Conservation (phyloP, 73 alveolate species). For the Tetrahymena malaccensis region DNA sequence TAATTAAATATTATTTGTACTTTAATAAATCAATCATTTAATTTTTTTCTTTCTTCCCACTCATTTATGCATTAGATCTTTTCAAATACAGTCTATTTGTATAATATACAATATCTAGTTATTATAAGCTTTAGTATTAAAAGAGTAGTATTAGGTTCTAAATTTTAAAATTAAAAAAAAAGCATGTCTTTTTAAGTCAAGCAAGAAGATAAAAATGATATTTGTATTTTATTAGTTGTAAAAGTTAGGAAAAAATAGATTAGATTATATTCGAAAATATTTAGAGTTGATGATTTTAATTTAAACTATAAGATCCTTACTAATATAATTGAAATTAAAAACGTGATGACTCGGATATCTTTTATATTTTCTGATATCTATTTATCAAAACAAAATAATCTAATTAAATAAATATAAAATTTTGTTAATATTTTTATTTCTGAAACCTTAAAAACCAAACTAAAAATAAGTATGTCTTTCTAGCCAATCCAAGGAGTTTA, state of each 20-base stretch:
- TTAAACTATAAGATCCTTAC: neutral
- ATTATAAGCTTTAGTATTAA: no score
- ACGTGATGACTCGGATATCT: neutral
- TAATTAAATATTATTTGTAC: no score
- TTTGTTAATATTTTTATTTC: neutral
- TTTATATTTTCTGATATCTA: neutral
- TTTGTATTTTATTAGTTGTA: no score
- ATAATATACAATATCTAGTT: no score
- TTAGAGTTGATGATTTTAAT: no score
- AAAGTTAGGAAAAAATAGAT: no score
- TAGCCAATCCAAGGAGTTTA: neutral
- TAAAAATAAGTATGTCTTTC: neutral
- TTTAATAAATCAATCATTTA: neutral
- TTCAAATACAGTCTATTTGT: neutral
- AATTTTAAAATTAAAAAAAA: no score
- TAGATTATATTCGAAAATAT: no score
- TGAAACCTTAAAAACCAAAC: neutral
- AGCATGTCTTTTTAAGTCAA: neutral
- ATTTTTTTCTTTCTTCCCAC: neutral
- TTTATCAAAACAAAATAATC: neutral
- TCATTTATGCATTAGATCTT: neutral
- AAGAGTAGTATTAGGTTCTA: no score
- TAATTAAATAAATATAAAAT: neutral
- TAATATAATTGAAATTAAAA: neutral
- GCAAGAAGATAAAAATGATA: no score